Conservation (phyloP, 371 early-diverging fungal genomes). For the Choanephora cucurbitarum region DNA sequence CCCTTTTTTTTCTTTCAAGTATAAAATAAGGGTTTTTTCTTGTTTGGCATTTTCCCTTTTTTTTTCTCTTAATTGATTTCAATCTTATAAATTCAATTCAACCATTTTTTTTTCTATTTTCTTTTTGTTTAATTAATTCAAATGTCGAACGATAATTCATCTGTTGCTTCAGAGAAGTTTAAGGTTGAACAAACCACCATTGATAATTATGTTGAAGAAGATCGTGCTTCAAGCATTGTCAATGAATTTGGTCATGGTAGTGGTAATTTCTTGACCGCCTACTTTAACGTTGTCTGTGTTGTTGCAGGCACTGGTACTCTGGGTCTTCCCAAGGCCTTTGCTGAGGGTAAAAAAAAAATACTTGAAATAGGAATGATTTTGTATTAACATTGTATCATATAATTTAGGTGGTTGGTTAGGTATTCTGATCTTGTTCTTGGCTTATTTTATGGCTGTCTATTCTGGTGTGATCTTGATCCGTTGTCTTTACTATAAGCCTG, state of each 20-base stretch:
- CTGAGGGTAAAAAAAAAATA: constrained; percentile 8
- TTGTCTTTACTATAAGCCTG: constrained; percentile 39
- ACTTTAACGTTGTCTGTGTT: constrained; percentile 71
- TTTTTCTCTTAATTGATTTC: constrained; percentile 2
- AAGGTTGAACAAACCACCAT: constrained; percentile 21
- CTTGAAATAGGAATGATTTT: neutral
- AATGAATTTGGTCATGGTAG: constrained; percentile 35
- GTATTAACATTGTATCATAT: too few species aligned
- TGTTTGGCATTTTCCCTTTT: constrained; percentile 8
- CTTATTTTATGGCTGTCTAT: constrained; percentile 37
- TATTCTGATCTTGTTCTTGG: constrained; percentile 30
- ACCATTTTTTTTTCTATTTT: constrained; percentile 1
- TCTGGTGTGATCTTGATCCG: constrained; percentile 36
- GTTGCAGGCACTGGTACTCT: constrained; percentile 86
- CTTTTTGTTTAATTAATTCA: neutral
- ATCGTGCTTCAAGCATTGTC: constrained; percentile 16
- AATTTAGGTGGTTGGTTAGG: constrained; percentile 75
- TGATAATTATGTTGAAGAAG: constrained; percentile 26
- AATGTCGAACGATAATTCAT: constrained; percentile 5
- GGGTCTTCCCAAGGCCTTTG: constrained; percentile 71
- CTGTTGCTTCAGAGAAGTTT: constrained; percentile 17
- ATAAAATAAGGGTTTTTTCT: constrained; percentile 2
- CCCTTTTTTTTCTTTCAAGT: constrained; percentile 5
- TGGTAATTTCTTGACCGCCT: constrained; percentile 46
- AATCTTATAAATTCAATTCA: neutral